Conservation (phyloP, 164 flowering plant species). For the Annona squamosa region DNA sequence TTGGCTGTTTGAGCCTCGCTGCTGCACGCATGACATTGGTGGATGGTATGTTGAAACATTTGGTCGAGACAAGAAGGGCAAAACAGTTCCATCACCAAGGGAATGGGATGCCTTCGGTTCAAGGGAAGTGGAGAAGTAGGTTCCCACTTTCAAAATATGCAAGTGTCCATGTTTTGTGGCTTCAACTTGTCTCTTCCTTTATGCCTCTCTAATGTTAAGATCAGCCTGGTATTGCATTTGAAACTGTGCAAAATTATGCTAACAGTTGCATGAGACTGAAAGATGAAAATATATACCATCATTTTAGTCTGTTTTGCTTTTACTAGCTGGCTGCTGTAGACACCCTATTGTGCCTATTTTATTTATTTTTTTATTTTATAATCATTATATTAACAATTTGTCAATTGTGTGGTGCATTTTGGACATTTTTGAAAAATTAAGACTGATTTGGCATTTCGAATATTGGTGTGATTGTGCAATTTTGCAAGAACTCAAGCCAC, state of each 20-base stretch:
- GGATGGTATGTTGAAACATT: slow-evolving; percentile 97
- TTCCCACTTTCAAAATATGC: neutral
- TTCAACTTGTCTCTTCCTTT: neutral
- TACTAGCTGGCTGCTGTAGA: too few relatives aligned
- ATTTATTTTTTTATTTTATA: too few relatives aligned
- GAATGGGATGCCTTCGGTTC: slow-evolving; percentile 64
- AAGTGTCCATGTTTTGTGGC: neutral
- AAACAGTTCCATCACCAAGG: slow-evolving; percentile 56
- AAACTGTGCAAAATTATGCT: neutral
- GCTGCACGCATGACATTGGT: slow-evolving; percentile 81
- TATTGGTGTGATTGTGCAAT: too few relatives aligned
- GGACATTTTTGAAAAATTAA: too few relatives aligned
- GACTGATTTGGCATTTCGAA: too few relatives aligned
- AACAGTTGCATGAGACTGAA: neutral
- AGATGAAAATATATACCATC: too few relatives aligned
- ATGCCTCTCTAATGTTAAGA: neutral
- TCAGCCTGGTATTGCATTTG: neutral
- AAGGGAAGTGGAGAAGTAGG: slow-evolving; percentile 51
- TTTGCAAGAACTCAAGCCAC: too few relatives aligned
- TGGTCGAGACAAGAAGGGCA: slow-evolving; percentile 70
- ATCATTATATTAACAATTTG: too few relatives aligned
- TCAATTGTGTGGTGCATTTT: too few relatives aligned
- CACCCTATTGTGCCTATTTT: too few relatives aligned
- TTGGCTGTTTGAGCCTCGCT: slow-evolving; percentile 97
- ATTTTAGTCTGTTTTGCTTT: too few relatives aligned